Evolutionary conservation across 306 rosid species (phyloP), one percentile per base, ranked within the genome.

Genomic region (Acacia confusa): DNA sequence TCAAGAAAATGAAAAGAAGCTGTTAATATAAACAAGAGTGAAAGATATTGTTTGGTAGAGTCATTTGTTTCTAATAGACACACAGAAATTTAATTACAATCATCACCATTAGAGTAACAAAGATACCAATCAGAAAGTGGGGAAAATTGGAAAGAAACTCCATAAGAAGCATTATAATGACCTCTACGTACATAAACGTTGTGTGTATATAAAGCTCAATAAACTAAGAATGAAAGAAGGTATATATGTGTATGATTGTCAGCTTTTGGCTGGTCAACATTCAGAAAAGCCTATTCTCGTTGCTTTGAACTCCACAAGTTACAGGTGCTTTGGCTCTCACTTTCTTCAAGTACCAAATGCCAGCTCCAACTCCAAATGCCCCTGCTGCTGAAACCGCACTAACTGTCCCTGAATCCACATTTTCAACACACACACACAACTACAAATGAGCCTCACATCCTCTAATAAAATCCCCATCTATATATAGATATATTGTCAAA

Each of bases 221-320:
- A 34, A 34, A 19, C 70, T 80, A 58, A 50, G 63, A 58, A 69
- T 84, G 57, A 84, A 72, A 60, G 63, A 83, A 87, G 58, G 45
- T 61, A 41, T 38, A 41, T 38, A 38, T 57, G 40, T 79, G 74
- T 88, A 32, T 66, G 75, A 32, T 52, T 71, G 61, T 30, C 72
- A 66, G 57, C 3, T 24, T 80, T 32, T 74, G 64, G 72, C 24
- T 12, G 16, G 8, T 36, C 48, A 4, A n/a, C 78, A 52, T 77
- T 94, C 86, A 95, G 84, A 95, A 95, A 87, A 92, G 93, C 82
- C 98, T 88, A 78, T 95, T 95, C 43, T 92, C 98, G 22, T 91
- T 95, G 82, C 65, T 89, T 85, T 95, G 98, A 81, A 95, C 97
- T 79, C 99, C 98, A 84, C 97, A 92, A 17, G 97, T 91, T 3